Conservation (phyloP, 2,329 filamentous ascomycete genomes). For the Stachybotrys chartarum region DNA sequence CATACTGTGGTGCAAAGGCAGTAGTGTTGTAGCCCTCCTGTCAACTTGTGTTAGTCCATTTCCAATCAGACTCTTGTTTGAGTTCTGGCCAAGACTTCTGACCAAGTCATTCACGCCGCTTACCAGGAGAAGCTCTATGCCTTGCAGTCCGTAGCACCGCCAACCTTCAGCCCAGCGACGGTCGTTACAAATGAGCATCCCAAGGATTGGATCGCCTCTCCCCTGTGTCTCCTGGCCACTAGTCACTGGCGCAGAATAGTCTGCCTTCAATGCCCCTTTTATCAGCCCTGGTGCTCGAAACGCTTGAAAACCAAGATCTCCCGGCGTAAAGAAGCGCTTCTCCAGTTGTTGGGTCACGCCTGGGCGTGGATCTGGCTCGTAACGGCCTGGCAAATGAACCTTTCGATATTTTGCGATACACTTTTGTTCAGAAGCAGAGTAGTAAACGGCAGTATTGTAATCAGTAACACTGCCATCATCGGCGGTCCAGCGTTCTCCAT, state of each 20-base stretch:
- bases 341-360: constrained; percentile 46
- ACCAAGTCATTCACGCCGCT: no score
- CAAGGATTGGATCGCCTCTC: constrained; percentile 43
- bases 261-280: constrained; percentile 12
- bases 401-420: constrained; percentile 48
- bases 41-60: no score
- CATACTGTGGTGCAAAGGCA: constrained; percentile 36
- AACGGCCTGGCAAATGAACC: constrained; percentile 45
- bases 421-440: constrained; percentile 29
- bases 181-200: constrained; percentile 50
- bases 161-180: constrained; percentile 46
- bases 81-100: no score
- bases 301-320: constrained; percentile 44
- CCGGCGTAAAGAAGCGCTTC: constrained; percentile 46
- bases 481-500: constrained; percentile 33
- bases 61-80: no score
- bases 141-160: constrained; percentile 40
- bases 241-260: constrained; percentile 14
- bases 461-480: constrained; percentile 26
- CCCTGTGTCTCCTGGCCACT: constrained; percentile 1
- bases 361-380: constrained; percentile 41
- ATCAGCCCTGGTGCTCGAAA: constrained; percentile 43
- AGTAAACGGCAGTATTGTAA: constrained; percentile 44
- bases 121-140: constrained; percentile 20
- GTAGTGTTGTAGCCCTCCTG: constrained; percentile 42